phyloP scores from a whole-genome alignment of 2,329 filamentous ascomycete genomes.

The Beauveria medogensis region DNA sequence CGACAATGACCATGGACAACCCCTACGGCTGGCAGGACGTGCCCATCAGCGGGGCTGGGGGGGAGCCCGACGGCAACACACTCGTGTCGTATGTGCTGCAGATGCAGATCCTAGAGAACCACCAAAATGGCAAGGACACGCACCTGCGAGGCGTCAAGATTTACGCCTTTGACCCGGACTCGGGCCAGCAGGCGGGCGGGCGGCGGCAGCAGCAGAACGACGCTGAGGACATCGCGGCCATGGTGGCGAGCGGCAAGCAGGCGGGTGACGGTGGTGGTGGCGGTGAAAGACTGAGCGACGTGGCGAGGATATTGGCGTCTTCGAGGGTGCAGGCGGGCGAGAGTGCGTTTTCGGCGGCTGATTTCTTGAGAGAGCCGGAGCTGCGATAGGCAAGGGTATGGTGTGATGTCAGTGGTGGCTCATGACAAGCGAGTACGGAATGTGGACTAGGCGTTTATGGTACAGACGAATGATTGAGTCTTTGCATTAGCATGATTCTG shows the following conservation, averaged over 20 bases:
- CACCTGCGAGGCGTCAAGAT: constrained; percentile 90
- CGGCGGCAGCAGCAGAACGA: constrained; percentile 23
- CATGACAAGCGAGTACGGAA: background rate
- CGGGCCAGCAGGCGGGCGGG: constrained; percentile 22
- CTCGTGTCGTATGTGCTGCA: constrained; percentile 85
- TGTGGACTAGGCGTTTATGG: background rate
- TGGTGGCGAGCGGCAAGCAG: background rate
- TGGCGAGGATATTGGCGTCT: constrained; percentile 21
- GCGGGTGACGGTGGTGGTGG: background rate
- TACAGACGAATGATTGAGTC: background rate
- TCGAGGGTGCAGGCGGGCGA: constrained; percentile 26
- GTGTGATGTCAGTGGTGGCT: background rate
- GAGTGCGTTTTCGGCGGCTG: constrained; percentile 28
- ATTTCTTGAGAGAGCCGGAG: constrained; percentile 36
- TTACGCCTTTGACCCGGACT: constrained; percentile 52
- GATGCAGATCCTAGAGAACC: constrained; percentile 87
- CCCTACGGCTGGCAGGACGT: constrained; percentile 90
- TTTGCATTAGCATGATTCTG: background rate
- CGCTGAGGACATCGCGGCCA: constrained; percentile 9
- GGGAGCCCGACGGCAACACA: constrained; percentile 59
- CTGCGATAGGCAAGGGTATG: constrained; percentile 23
- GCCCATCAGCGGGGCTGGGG: constrained; percentile 47
- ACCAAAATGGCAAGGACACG: constrained; percentile 99
- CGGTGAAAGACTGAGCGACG: constrained; percentile 19
- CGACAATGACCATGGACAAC: constrained; percentile 66